A percentile compares a stretch with the other conserved stretches of the same genome.
Conservation (phyloP, 208 protist species). For the Wallacemonas sp. region DNA sequence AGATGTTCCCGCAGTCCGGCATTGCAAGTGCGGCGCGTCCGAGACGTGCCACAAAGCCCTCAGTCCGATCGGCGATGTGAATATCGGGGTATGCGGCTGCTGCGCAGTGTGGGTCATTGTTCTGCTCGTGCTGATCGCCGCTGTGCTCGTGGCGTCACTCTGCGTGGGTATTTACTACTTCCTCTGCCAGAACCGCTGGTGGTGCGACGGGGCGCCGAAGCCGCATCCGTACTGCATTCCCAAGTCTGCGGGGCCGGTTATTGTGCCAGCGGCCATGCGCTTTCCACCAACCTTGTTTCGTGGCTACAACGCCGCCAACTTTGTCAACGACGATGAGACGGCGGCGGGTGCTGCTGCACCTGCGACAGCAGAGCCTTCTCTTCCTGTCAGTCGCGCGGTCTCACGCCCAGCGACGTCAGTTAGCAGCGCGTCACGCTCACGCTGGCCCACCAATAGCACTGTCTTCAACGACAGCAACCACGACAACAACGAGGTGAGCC, state of each 20-base stretch:
- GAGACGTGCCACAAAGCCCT: conserved; percentile 22
- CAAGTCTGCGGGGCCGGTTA: conserved; percentile 35
- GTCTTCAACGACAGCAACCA: not conserved
- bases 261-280: conserved; percentile 30
- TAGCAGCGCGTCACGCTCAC: not conserved
- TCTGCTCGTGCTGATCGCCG: conserved; percentile 35
- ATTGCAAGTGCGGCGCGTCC: conserved; percentile 27
- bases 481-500: not conserved
- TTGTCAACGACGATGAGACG: conserved; percentile 32
- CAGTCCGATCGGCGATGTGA: conserved; percentile 26
- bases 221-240: conserved; percentile 39
- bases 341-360: not conserved
- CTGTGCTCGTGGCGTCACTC: conserved; percentile 14
- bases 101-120: conserved; percentile 54
- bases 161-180: conserved; percentile 31
- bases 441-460: not conserved
- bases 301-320: conserved; percentile 46
- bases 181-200: conserved; percentile 49
- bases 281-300: conserved; percentile 64
- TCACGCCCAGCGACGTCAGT: not conserved
- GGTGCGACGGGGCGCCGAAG: conserved; percentile 54
- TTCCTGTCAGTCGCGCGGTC: too few relatives aligned
- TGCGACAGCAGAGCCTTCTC: not conserved
- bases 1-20: conserved; percentile 15
- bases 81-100: conserved; percentile 72